Base-by-base conservation (phyloP, 768 basidiomycete genomes). In the Suillus paluster region DNA sequence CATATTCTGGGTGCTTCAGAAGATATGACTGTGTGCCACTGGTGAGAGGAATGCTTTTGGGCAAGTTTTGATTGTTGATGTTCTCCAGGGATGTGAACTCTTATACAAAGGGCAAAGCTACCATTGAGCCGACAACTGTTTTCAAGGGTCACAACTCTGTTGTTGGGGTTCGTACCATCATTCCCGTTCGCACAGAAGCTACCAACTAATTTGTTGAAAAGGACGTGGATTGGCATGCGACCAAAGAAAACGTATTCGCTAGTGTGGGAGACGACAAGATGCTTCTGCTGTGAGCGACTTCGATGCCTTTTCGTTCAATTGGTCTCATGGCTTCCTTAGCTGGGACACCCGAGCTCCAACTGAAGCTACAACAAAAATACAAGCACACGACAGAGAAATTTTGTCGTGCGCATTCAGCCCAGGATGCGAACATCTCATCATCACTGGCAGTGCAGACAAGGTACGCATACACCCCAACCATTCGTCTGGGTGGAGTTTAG, bases 191-290 rank as follows among this genome's bases (percentile, higher is more conserved):
- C 33, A 19, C 25, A 12, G 6, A 23, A 25, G 9, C n/a, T 14
- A 15, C 46, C 60, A 36, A 72, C 39, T 2, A 8, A 34, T 48
- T 63, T 14, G 27, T 27, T 19, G 36, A 42, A 14, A 63, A 97
- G 94, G 97, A 99, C 71, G 96, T 99, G 6, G 95, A 97, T 68
- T 99, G 97, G 97, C 91, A 97, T 75, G 80, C 88, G 2, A 86
- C 82, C 5, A 81, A 90, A 69, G 93, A 94, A 63, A 87, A 89
- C 68, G 78, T 95, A 54, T 94, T 99, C 68, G 95, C 90, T 3
- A 98, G 96, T 66, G 97, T 97, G 36, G 95, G 96, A 21, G 97
- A 99, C 64, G 97, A 99, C 74, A 92, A 90, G 73, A 86, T 92
- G 83, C 84, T 99, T 57, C 88, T 97, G 83, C 83, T 99, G 95